phyloP scores from a whole-genome alignment of 75 land plant genomes.

The Cupressus sempervirens region DNA sequence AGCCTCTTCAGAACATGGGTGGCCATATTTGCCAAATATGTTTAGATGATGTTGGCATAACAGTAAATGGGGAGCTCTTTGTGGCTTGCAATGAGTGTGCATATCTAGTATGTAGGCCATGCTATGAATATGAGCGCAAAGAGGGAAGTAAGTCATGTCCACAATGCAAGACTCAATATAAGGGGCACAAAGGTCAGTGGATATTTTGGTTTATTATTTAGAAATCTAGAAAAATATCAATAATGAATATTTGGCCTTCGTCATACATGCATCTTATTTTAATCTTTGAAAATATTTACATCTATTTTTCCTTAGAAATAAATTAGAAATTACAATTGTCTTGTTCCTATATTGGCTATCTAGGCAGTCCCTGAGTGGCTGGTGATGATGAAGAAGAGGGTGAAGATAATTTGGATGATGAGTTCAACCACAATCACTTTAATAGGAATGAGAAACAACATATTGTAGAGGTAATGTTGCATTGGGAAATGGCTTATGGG shows the following conservation, averaged over 20 bases:
- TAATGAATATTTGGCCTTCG: neutral
- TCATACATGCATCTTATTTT: neutral
- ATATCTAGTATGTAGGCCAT: conserved; percentile 78
- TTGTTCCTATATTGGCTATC: neutral
- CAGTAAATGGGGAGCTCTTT: conserved; percentile 56
- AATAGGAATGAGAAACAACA: conserved; percentile 52
- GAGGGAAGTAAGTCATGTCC: conserved; percentile 81
- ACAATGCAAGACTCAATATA: conserved; percentile 80
- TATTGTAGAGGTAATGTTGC: conserved; percentile 47
- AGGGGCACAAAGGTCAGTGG: conserved; percentile 61
- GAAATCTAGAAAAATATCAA: neutral
- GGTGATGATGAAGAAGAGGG: conserved; percentile 33
- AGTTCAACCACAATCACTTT: conserved; percentile 2
- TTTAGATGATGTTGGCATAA: conserved; percentile 59
- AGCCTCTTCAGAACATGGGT: conserved; percentile 29
- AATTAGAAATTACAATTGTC: conserved; percentile 4
- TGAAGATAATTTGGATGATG: conserved; percentile 24
- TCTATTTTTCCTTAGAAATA: neutral
- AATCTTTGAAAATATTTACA: neutral
- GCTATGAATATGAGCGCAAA: conserved; percentile 84
- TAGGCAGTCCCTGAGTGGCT: conserved; percentile 22
- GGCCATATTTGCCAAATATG: conserved; percentile 77
- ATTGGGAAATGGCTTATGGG: conserved; percentile 41
- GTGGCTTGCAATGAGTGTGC: conserved; percentile 75
- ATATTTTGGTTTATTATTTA: conserved; percentile 3